Evolutionary conservation across 2,329 filamentous ascomycete genomes (phyloP), one percentile per base, ranked within the genome.

Genomic region (Beauveria scarabaeidicola): DNA sequence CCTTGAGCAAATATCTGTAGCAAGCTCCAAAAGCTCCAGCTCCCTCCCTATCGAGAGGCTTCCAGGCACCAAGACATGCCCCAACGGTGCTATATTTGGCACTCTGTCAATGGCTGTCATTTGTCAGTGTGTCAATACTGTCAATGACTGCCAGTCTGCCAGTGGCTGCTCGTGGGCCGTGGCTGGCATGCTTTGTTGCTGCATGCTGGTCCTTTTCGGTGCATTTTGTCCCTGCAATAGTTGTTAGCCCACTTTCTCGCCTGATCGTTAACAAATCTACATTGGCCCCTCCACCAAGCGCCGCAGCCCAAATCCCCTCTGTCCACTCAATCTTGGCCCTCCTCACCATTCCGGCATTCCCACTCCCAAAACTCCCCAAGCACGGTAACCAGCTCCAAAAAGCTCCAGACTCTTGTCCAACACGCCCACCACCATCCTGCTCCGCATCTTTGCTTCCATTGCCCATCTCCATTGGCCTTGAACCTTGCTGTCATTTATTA

Each of bases 371-470:
- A 25, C 19, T 17, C 13, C 6, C 23, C 51, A n/a, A 36, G 32
- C 32, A 36, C 5, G 32, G 32, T 36, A 41, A 11, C 17, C 7
- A 51, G 36, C 48, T 19, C 27, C n/a, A 21, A 38, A 51, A 29
- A 32, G 46, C 47, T 48, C 36, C n/a, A 36, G 25, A n/a, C 55
- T 27, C 7, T 43, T 40, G 21, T 40, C 47, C 55, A 52, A 36
- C 27, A 38, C 13, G 10, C n/a, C 41, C 41, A 21, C 55, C 55
- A 41, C 11, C 23, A 8, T 11, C 38, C 48, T 38, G 50, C 48
- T 52, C 56, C 56, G 56, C 56, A 58, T 52, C 48, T 58, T 52
- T 40, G 40, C 56, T 52, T 32, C 23, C 27, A 11, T 38, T 44
- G 5, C 25, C 25, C 23, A 4, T 23, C 21, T 36, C 38, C 25